A percentile compares a stretch with the other conserved stretches of the same genome.
These are phyloP conservation scores for Kuraishia molischiana DNA, from an alignment of 805 yeast species.

Conservation along the genomic window DNA sequence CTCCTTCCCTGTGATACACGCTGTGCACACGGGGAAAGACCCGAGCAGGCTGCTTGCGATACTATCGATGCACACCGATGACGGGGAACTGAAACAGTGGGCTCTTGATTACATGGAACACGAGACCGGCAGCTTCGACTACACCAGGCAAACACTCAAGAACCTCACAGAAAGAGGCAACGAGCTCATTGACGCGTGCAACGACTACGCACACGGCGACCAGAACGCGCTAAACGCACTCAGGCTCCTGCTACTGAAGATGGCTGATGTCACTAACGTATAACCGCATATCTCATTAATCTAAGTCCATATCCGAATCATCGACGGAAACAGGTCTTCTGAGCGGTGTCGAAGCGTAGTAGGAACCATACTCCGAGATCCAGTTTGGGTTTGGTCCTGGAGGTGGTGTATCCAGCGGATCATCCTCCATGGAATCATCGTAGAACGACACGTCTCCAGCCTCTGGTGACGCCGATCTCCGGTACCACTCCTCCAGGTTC, in stretches of 20 bases:
- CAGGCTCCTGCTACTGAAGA: conserved; percentile 4
- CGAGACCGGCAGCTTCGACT: conserved; percentile 30
- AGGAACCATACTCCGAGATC: conserved; percentile 7
- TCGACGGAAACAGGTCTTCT: too few relatives aligned
- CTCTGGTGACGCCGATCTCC: too few relatives aligned
- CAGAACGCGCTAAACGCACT: too few relatives aligned
- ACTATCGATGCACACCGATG: conserved; percentile 41
- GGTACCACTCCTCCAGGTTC: conserved; percentile 8
- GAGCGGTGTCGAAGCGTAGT: conserved; percentile 1
- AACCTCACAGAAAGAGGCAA: conserved; percentile 15
- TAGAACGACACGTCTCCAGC: conserved; percentile 6
- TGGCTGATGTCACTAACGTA: conserved; percentile 2
- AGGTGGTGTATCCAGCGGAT: background rate
- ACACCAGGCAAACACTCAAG: conserved; percentile 21
- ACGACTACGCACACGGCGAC: too few relatives aligned
- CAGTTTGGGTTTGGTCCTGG: conserved; percentile 1
- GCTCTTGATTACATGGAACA: conserved; percentile 38
- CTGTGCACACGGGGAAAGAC: conserved; percentile 26
- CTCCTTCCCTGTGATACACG: conserved; percentile 77
- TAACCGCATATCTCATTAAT: conserved; percentile 1
- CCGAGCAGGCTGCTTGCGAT: conserved; percentile 37
- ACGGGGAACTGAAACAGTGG: conserved; percentile 35
- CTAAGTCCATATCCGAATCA: conserved; percentile 1
- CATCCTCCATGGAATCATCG: background rate
- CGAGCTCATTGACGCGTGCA: conserved; percentile 12